phyloP scores from a whole-genome alignment of 176 grass and related monocot genomes.

The Puya raimondii region DNA sequence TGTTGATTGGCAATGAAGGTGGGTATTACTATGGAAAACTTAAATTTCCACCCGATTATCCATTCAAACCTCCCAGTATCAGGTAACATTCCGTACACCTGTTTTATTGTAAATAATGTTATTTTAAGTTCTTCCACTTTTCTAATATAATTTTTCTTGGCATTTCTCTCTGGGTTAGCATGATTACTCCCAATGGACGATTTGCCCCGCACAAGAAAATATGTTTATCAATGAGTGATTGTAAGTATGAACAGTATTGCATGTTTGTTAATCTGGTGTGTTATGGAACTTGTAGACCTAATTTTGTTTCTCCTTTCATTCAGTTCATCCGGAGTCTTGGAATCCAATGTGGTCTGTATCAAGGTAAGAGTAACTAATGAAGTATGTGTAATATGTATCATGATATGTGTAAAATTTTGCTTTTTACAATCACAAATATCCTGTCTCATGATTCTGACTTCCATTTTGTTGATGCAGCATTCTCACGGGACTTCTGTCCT shows the following conservation, averaged over 20 bases:
- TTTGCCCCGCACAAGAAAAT: conserved; percentile 90
- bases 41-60: conserved; percentile 92
- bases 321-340: conserved; percentile 99
- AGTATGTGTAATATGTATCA: neutral
- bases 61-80: conserved; percentile 95
- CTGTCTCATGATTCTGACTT: conserved; percentile 21
- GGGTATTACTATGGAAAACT: conserved; percentile 98
- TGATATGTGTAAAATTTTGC: no score
- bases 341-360: conserved; percentile 99
- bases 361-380: conserved; percentile 42
- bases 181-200: conserved; percentile 90
- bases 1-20: conserved; percentile 34
- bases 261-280: neutral
- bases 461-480: conserved; percentile 59
- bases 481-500: conserved; percentile 90
- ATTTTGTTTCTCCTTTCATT: conserved; percentile 3
- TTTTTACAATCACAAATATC: neutral
- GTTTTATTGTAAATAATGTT: neutral
- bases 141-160: conserved; percentile 18
- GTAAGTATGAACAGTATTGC: conserved; percentile 42
- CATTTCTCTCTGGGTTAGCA: conserved; percentile 38
- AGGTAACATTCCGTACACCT: conserved; percentile 34
- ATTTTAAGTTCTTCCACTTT: neutral
- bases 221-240: conserved; percentile 97
- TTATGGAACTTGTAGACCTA: neutral